These are phyloP conservation scores for Hyphopichia pseudoburtonii DNA, from an alignment of 1,139 yeast species.

Conservation along the genomic window DNA sequence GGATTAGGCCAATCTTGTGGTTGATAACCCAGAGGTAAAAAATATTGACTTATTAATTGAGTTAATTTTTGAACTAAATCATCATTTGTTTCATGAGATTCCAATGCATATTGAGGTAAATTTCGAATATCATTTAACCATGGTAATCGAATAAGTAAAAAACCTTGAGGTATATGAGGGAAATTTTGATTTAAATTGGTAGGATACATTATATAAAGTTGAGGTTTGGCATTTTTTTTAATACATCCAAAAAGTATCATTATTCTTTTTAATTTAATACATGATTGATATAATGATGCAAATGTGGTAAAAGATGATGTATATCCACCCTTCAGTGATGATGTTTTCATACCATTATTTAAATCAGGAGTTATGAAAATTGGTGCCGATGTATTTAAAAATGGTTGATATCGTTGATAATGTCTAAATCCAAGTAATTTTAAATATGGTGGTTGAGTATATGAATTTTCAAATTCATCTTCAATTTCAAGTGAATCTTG, in stretches of 20 bases:
- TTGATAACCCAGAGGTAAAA: constrained; percentile 34
- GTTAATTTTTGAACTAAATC: constrained; percentile 10
- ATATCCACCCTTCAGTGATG: constrained; percentile 33
- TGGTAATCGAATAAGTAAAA: constrained; percentile 60
- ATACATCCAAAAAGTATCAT: constrained; percentile 75
- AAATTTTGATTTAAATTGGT: constrained; percentile 19
- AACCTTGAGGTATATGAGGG: constrained; percentile 69
- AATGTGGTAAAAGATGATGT: constrained; percentile 68
- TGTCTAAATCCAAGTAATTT: constrained; percentile 69
- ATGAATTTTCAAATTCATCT: constrained; percentile 15
- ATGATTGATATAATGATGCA: constrained; percentile 62
- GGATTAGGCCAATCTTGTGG: constrained; percentile 70
- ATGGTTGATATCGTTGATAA: constrained; percentile 42
- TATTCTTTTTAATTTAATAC: constrained; percentile 51
- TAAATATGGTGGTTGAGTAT: constrained; percentile 37
- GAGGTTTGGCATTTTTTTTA: constrained; percentile 55
- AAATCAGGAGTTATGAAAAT: constrained; percentile 54
- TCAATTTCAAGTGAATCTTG: constrained; percentile 9
- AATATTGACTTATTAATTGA: constrained; percentile 14
- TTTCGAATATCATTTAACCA: constrained; percentile 63
- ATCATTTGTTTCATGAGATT: constrained; percentile 10
- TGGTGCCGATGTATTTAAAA: constrained; percentile 55
- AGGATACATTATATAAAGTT: constrained; percentile 62
- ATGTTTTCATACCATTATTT: constrained; percentile 28
- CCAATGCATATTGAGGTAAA: constrained; percentile 31